Conservation (phyloP, 768 basidiomycete species). For the Psilocybe azurescens region DNA sequence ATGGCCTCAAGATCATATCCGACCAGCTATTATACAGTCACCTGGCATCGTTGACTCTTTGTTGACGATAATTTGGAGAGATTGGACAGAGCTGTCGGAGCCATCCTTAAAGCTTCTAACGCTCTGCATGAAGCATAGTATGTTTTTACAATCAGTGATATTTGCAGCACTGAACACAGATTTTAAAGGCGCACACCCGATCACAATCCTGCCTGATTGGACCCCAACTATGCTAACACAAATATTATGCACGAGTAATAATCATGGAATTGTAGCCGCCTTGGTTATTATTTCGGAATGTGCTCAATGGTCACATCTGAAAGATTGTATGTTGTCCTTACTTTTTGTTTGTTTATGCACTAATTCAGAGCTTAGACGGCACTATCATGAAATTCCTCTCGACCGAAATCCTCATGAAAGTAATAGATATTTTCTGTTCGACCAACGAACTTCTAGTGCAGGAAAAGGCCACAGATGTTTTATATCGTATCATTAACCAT, state of each 20-base stretch:
- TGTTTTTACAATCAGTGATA: not conserved
- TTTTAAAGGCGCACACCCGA: not conserved
- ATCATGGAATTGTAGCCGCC: not conserved
- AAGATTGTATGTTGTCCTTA: not conserved
- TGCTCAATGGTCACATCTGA: not conserved
- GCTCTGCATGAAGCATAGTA: conserved; percentile 8
- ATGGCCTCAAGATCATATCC: conserved; percentile 7
- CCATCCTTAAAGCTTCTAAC: conserved; percentile 8
- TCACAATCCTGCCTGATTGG: not conserved
- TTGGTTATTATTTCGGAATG: conserved; percentile 8
- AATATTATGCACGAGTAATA: not conserved
- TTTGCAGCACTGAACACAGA: too few relatives aligned
- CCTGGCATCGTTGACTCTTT: not conserved
- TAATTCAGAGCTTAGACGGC: not conserved
- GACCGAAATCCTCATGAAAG: conserved; percentile 5
- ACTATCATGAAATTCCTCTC: conserved; percentile 10
- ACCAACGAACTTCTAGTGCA: conserved; percentile 6
- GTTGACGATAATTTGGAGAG: conserved; percentile 9
- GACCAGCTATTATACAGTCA: conserved; percentile 1
- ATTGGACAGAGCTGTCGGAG: conserved; percentile 7
- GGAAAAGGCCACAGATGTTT: conserved; percentile 3
- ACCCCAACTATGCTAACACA: conserved; percentile 1
- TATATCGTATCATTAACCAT: conserved; percentile 8
- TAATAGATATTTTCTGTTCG: conserved; percentile 11
- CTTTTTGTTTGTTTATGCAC: not conserved